Conservation (phyloP, 306 rosid genomes). For the Cicer chorassanicum region DNA sequence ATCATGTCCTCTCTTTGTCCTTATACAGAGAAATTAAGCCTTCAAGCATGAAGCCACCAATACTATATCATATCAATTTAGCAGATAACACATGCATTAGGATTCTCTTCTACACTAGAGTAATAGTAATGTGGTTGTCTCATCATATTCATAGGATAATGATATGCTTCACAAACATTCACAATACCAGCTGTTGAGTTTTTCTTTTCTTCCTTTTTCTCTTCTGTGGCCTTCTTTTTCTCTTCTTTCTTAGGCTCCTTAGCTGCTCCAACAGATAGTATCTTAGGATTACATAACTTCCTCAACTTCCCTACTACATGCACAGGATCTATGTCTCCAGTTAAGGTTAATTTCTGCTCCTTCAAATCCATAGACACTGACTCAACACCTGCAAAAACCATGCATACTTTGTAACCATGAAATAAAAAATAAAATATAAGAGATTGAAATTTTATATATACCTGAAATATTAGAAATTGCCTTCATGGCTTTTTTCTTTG, state of each 20-base stretch:
- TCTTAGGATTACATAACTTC: conserved; percentile 54
- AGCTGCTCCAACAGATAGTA: conserved; percentile 72
- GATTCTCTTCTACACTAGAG: conserved; percentile 63
- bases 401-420: not conserved
- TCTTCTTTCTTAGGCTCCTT: conserved; percentile 52
- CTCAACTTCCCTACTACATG: conserved; percentile 58
- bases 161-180: conserved; percentile 8
- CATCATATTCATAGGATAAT: not conserved
- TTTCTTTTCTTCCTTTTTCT: conserved; percentile 37
- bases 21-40: no score
- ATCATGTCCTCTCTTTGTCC: no score
- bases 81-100: conserved; percentile 69
- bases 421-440: not conserved
- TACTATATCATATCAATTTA: conserved; percentile 14
- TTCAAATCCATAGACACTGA: conserved; percentile 67
- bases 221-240: conserved; percentile 34
- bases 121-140: conserved; percentile 39
- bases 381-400: conserved; percentile 61
- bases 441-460: not conserved
- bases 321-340: conserved; percentile 72
- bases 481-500: conserved; percentile 66
- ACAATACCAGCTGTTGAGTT: not conserved
- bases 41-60: no score
- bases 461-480: conserved; percentile 66
- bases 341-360: conserved; percentile 64